Evolutionary conservation across 768 basidiomycete species (phyloP), one percentile per base, ranked within the genome.

Genomic region (Boletus rex-veris): DNA sequence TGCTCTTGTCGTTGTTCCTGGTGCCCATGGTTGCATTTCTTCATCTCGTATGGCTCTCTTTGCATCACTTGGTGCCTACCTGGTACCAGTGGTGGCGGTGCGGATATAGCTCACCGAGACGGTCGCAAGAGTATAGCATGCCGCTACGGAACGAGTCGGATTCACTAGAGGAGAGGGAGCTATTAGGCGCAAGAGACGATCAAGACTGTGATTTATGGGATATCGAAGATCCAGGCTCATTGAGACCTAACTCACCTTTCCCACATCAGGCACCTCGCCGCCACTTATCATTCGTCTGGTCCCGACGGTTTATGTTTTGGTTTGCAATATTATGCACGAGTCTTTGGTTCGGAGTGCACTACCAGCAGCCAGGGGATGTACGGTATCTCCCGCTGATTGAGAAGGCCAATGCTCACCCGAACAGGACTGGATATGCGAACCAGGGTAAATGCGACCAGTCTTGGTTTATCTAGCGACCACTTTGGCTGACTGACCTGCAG

Each of bases 331-430:
- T 59, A 0, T 50, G 38, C 6, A 19, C 11, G 0, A 56, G 52
- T 24, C 52, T 59, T 26, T 48, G 36, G 54, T 1, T 59, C 12
- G 57, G 14, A 9, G 26, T 55, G 2, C 45, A 47, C 39, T 52
- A 59, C 36, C 28, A 26, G 12, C 47, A 45, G 0, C 30, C 53
- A 4, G 57, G 30, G 12, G 64, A 65, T 44, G 1, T 52, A 31
- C 54, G 60, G 1, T 65, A 59, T 36, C 54, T 43, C 15, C 36
- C 64, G 5, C 19, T 45, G 42, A 59, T 65, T 37, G 39, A 54
- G 14, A 50, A 49, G 3, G 62, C 63, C 11, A 62, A 35, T 12
- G 49, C 57, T 0, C 47, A 48, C 40, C 62, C 55, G 1, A 53
- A 40, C 5, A 44, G 64, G 33, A 24, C 33, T 9, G 64, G 64